Evolutionary conservation across 2,329 filamentous ascomycete genomes (phyloP), one percentile per base, ranked within the genome.

Genomic region (Tolypocladium guangdongense): DNA sequence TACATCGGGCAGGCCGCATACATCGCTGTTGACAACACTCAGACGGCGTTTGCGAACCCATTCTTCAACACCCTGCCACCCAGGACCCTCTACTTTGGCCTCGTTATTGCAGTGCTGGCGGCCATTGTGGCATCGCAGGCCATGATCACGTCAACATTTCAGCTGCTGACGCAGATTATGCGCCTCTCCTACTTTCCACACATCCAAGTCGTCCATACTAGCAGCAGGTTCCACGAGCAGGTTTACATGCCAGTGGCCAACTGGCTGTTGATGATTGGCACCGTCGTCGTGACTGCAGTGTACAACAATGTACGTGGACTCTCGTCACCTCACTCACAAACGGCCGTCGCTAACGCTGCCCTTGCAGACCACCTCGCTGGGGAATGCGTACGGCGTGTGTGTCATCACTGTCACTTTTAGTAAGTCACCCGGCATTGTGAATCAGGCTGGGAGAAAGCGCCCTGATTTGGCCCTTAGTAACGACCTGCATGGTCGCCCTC

Each of bases 71-170:
- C 81, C 0, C 81, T 83, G 0, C 86, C 86, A 0, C 80, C 80
- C 0, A 84, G 84, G 4, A 83, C 80, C 62, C 73, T 90, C 24
- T 87, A 86, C 61, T 84, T 84, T 5, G 80, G 78, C 52, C 70
- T 91, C 32, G 75, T 90, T 3, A 69, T 90, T 49, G 85, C 86
- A 0, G 76, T 90, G 10, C 69, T 87, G 4, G 84, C 85, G 4
- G 84, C 86, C 30, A 81, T 90, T 59, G 86, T 91, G 12, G 87
- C 87, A 0, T 87, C 83, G 4, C 87, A 91, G 59, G 87, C 87
- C 11, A 85, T 90, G 70, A 89, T 90, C 50, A 90, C 87, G 0
- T 83, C 81, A 8, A 82, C 83, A 0, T 90, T 90, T 58, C 86
- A 88, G 67, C 68, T 75, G 2, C 69, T 87, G n/a, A 76, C 79